phyloP scores from a whole-genome alignment of 1,284 basidiomycete species.

The Lignosus rhinocerotis region DNA sequence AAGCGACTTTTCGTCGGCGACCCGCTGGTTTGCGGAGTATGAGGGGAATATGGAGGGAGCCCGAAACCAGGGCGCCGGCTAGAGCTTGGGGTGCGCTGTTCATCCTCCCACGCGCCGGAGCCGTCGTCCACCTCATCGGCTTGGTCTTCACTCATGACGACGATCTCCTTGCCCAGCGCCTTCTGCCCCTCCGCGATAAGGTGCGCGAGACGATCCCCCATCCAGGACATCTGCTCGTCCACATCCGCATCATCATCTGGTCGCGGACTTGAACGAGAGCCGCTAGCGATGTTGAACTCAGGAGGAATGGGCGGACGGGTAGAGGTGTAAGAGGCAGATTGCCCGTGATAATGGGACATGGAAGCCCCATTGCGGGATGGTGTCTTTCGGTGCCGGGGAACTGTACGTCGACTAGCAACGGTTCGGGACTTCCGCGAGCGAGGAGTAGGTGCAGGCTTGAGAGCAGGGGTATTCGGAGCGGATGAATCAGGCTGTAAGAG shows the following conservation, averaged over 20 bases:
- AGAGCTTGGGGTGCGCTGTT: conserved; percentile 30
- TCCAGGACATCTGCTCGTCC: conserved; percentile 71
- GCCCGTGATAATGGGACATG: conserved; percentile 27
- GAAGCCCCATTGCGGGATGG: conserved; percentile 30
- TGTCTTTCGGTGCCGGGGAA: conserved; percentile 37
- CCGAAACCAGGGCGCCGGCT: conserved; percentile 29
- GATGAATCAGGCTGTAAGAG: conserved; percentile 8
- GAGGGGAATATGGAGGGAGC: conserved; percentile 32
- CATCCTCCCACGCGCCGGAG: conserved; percentile 57
- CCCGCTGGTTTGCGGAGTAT: conserved; percentile 29
- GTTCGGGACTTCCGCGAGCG: conserved; percentile 31
- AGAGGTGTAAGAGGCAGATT: conserved; percentile 20
- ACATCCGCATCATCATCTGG: conserved; percentile 32
- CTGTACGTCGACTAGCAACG: conserved; percentile 33
- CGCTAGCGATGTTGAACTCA: conserved; percentile 28
- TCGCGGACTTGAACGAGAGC: conserved; percentile 27
- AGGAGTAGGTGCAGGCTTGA: conserved; percentile 30
- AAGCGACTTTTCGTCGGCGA: conserved; percentile 38
- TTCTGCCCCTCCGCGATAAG: conserved; percentile 75
- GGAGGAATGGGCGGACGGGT: conserved; percentile 24
- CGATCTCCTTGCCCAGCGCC: conserved; percentile 68
- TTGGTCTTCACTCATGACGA: conserved; percentile 67
- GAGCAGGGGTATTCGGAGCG: conserved; percentile 11
- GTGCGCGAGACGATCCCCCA: conserved; percentile 61
- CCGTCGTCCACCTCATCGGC: conserved; percentile 77